Conservation (phyloP, 768 basidiomycete species). For the Pulveroboletus sp. region DNA sequence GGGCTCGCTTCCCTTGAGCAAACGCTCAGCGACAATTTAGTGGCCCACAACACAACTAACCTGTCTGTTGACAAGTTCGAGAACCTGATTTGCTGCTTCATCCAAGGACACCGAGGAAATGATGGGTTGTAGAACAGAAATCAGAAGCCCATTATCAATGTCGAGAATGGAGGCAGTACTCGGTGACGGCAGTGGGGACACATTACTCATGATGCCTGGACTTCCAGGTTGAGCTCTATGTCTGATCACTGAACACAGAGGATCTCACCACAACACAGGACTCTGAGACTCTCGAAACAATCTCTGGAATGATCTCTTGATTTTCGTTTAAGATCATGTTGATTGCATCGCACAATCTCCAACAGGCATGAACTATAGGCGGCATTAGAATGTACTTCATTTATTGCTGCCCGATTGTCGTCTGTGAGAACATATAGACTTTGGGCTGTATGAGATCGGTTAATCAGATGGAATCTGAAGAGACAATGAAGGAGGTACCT, state of each 20-base stretch:
- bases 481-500: conserved; percentile 41
- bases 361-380: conserved; percentile 62
- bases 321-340: conserved; percentile 32
- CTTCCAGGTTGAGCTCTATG: background rate
- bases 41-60: conserved; percentile 30
- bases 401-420: conserved; percentile 74
- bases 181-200: conserved; percentile 71
- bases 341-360: conserved; percentile 47
- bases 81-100: conserved; percentile 45
- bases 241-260: background rate
- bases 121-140: conserved; percentile 67
- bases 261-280: conserved; percentile 65
- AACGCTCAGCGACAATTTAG: background rate
- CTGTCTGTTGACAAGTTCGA: conserved; percentile 48
- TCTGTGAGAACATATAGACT: conserved; percentile 91
- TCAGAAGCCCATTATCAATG: conserved; percentile 63
- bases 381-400: conserved; percentile 57
- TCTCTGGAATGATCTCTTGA: conserved; percentile 44
- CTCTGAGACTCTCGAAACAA: conserved; percentile 48
- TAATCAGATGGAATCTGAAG: background rate
- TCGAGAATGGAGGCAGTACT: conserved; percentile 57
- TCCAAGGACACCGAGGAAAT: conserved; percentile 55
- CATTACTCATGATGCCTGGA: conserved; percentile 70
- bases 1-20: conserved; percentile 43
- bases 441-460: conserved; percentile 52